Conservation (phyloP, 129 eudicot species). For the Gnaphalium uliginosum region DNA sequence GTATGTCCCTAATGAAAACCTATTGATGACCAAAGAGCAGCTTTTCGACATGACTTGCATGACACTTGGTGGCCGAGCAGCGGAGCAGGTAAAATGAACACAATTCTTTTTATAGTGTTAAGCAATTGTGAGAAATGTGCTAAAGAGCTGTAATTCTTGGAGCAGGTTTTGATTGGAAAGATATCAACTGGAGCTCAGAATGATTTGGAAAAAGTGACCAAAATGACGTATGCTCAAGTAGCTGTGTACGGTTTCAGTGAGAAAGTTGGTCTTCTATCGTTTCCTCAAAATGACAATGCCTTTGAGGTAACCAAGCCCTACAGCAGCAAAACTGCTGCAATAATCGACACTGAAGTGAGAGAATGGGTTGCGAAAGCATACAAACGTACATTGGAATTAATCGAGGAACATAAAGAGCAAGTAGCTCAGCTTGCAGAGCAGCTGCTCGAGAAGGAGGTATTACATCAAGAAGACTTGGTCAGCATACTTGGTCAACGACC, state of each 20-base stretch:
- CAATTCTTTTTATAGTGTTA: not conserved
- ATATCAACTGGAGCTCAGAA: slow-evolving; percentile 94
- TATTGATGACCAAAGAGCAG: slow-evolving; percentile 90
- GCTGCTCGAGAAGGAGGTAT: slow-evolving; percentile 76
- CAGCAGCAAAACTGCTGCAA: slow-evolving; percentile 83
- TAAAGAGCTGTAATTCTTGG: not conserved
- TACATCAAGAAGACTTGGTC: slow-evolving; percentile 81
- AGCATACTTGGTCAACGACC: slow-evolving; percentile 80
- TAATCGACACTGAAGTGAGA: slow-evolving; percentile 79
- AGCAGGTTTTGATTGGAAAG: slow-evolving; percentile 77
- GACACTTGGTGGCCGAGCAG: slow-evolving; percentile 96
- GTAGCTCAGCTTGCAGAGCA: slow-evolving; percentile 74
- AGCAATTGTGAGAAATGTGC: not conserved
- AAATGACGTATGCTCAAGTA: slow-evolving; percentile 93
- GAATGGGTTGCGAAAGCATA: slow-evolving; percentile 87
- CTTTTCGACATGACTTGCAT: slow-evolving; percentile 91
- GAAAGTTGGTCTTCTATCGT: slow-evolving; percentile 88
- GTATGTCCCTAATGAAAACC: slow-evolving; percentile 84
- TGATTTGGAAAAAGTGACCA: slow-evolving; percentile 86
- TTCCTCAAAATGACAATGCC: slow-evolving; percentile 70
- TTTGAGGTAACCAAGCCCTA: slow-evolving; percentile 79
- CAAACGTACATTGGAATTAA: slow-evolving; percentile 50
- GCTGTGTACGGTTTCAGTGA: slow-evolving; percentile 92
- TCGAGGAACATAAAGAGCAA: slow-evolving; percentile 77
- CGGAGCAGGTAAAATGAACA: slow-evolving; percentile 66